Base-by-base conservation (phyloP, 2,329 filamentous ascomycete genomes). In the Fusarium pseudoanthophilum region DNA sequence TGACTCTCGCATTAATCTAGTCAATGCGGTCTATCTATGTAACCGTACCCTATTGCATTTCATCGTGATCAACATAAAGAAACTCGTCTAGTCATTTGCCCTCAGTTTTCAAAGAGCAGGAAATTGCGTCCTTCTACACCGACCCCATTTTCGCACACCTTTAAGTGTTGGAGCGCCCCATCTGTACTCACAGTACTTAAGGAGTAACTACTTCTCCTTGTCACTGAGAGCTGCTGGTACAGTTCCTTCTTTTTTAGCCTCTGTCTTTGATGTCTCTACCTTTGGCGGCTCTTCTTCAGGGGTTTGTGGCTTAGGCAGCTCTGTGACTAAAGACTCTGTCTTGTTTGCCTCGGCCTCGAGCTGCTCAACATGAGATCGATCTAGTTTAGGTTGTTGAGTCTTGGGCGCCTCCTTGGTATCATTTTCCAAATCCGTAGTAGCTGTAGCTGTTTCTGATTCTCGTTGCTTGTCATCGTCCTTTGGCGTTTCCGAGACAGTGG, bases 31-130 rank as follows among this genome's bases (percentile, higher is more conserved):
- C 26, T 37, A 65, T 69, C 46, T 68, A 68, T 43, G 28, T 64
- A 67, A 46, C 49, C 37, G 30, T 56, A 57, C 51, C 51, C 58
- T 51, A 63, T 51, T 34, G 43, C 58, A 59, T 73, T 55, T 67
- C 56, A 40, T 70, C 69, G 61, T 72, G 30, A 57, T 53, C 53
- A 57, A 74, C 63, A 74, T 69, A 66, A 62, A n/a, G 32, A 72
- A 72, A 69, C 60, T 74, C 68, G 65, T 74, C 52, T 67, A 69
- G 45, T 74, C 64, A 30, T 72, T 53, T 52, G 40, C 37, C 68
- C 69, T 60, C 71, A 46, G 42, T 30, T 8, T 49, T 5, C 42
- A 56, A 53, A 65, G 60, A 56, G 55, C 57, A 60, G 46, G 59
- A 43, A 69, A 48, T 60, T 37, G 28, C 43, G 51, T 37, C 40